Conservation (phyloP, 306 rosid species). For the Senna tora region DNA sequence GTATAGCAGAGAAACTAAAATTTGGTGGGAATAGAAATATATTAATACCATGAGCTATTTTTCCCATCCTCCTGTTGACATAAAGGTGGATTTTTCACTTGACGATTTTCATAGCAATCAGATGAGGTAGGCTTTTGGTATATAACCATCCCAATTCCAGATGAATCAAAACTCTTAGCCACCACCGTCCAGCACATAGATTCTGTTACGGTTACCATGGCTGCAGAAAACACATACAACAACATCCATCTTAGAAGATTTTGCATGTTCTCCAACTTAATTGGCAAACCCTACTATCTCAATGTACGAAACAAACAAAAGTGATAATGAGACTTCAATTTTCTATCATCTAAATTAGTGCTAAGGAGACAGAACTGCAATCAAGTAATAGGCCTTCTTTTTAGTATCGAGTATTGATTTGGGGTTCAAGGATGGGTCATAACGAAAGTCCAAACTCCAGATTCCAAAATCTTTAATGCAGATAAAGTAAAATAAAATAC, state of each 20-base stretch:
- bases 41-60: constrained; percentile 79
- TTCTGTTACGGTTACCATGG: constrained; percentile 67
- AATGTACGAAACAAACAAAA: neutral
- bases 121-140: constrained; percentile 83
- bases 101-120: constrained; percentile 66
- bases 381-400: neutral
- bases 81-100: constrained; percentile 61
- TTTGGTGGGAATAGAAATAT: constrained; percentile 23
- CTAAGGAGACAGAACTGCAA: constrained; percentile 7
- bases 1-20: constrained; percentile 12
- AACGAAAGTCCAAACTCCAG: neutral
- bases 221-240: constrained; percentile 57
- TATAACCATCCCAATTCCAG: constrained; percentile 91
- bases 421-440: neutral
- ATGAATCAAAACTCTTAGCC: constrained; percentile 64
- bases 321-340: neutral
- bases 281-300: neutral
- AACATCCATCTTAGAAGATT: constrained; percentile 30
- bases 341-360: neutral
- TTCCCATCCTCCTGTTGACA: constrained; percentile 61
- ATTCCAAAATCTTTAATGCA: neutral
- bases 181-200: constrained; percentile 89
- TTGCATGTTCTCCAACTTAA: constrained; percentile 21
- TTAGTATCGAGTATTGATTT: neutral
- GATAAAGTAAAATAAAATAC: neutral